A percentile compares a stretch with the other conserved stretches of the same genome.
These are phyloP conservation scores for Eucalyptus sp. DNA, from an alignment of 345 rosid species.

Conservation along the genomic window DNA sequence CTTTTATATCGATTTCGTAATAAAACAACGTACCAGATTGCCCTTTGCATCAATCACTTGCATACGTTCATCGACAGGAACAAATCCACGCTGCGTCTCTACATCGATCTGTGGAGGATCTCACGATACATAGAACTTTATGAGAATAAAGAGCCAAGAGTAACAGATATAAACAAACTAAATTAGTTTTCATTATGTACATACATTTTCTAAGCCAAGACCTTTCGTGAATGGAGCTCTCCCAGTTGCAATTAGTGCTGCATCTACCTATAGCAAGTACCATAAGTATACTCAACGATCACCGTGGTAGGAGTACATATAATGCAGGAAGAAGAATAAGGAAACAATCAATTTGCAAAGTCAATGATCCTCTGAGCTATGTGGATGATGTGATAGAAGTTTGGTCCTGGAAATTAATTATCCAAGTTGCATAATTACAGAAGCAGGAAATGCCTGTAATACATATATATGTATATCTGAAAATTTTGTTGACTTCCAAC, in stretches of 20 bases:
- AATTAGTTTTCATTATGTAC: not conserved
- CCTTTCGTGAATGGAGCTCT: slow-evolving; percentile 98
- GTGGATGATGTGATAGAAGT: not conserved
- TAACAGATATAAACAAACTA: not conserved
- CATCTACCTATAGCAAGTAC: slow-evolving; percentile 59
- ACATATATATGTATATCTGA: not conserved
- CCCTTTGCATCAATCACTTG: slow-evolving; percentile 78
- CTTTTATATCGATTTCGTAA: not conserved
- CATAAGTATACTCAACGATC: not conserved
- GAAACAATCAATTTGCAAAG: not conserved
- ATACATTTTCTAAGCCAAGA: slow-evolving; percentile 92
- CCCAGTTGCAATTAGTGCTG: slow-evolving; percentile 98
- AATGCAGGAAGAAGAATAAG: not conserved
- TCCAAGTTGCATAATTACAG: not conserved
- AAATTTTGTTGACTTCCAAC: not conserved
- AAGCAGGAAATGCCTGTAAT: not conserved
- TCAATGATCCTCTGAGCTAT: not conserved
- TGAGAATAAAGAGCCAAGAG: not conserved
- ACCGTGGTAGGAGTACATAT: not conserved
- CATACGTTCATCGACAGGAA: slow-evolving; percentile 91
- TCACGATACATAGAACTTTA: not conserved
- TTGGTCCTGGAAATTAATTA: not conserved
- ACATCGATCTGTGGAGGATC: slow-evolving; percentile 55
- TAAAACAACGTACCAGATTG: slow-evolving; percentile 38
- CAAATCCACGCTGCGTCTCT: slow-evolving; percentile 79